Base-by-base conservation (phyloP, 306 rosid genomes). In the Trichosanthes cucumerina region DNA sequence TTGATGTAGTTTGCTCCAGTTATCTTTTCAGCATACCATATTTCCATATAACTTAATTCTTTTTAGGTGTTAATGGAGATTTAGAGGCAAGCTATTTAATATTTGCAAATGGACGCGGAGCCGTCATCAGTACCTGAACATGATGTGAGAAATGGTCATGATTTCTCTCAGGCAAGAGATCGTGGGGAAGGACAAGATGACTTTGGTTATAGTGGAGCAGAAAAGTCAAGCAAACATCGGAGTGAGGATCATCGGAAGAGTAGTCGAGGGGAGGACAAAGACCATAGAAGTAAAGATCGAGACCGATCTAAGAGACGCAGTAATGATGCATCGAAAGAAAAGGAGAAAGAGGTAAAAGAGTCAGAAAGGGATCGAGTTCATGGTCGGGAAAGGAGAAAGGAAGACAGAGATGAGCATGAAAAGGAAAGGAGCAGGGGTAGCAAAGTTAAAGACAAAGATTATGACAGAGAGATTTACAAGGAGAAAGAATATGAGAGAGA, bases 221-320 rank as follows among this genome's bases (percentile, higher is more conserved):
- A 86, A 31, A 91, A 78, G 74, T 86, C 87, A 16, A 85, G 87
- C 81, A 88, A 85, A 79, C 93, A 86, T 78, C 88, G 89, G 76
- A 86, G 88, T 76, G 90, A 90, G 89, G 98, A 89, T 75, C 83
- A 90, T 91, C 90, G 89, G 85, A 91, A 87, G 89, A 82, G 91
- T 64, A 78, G 86, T 79, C 86, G 86, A 44, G 90, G 89, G 76
- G 93, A 87, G 79, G 97, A 91, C 43, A 91, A 81, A 87, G 97
- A 91, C 28, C 85, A 84, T 58, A 88, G 87, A 78, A 91, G 87
- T 82, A 90, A 85, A 79, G 93, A 92, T 60, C 81, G 89, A 54
- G 93, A 90, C 10, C 86, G 84, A 60, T 83, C 71, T 7, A 88
- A 86, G 90, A 85, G 89, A 84, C 71, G 72, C 60, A 54, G 77